Evolutionary conservation across 148 eudicot species (phyloP), one percentile per base, ranked within the genome.

Genomic region (Amaranthus palmeri): DNA sequence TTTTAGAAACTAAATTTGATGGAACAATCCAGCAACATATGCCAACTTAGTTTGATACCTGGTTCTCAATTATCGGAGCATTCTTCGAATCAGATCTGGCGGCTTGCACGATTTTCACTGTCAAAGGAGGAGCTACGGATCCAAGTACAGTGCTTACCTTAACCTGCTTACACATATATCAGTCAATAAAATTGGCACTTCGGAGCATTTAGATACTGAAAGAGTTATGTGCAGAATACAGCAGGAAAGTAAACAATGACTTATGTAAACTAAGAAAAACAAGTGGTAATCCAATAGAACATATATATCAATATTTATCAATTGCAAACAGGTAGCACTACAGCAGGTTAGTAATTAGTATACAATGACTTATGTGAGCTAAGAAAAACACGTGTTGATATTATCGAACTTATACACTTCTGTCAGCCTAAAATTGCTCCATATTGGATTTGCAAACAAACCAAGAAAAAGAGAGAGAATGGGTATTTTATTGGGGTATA

Each of bases 61-160:
- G 89, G 74, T 84, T 84, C 78, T 88, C 86, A 71, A 88, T 81
- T 15, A 90, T 63, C 14, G 96, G 86, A 72, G 86, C 88, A 76
- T 79, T 88, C 74, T 91, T 88, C 65, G 96, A 89, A 69, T 74
- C 86, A 82, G 87, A 76, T 59, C 66, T 80, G 75, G 83, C 79
- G 66, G 87, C 90, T 85, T 91, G 96, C 71, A 80, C 63, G 52
- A 95, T 86, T 78, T 87, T 88, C 61, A 95, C 93, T 3, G 93
- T 81, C 13, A 89, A 74, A n/a, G 90, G 83, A 74, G 96, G 97
- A 25, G 89, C 89, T 59, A 74, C 43, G 59, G 96, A 89, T 68
- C 99, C 99, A 77, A 95, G 75, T 45, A 91, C 92, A 36, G 96
- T 89, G 70, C 61, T 89, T 79, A 91, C 96, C 69, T 79, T 83